Base-by-base conservation (phyloP, 139 green algal species). In the Auxenochlorella protothecoides region DNA sequence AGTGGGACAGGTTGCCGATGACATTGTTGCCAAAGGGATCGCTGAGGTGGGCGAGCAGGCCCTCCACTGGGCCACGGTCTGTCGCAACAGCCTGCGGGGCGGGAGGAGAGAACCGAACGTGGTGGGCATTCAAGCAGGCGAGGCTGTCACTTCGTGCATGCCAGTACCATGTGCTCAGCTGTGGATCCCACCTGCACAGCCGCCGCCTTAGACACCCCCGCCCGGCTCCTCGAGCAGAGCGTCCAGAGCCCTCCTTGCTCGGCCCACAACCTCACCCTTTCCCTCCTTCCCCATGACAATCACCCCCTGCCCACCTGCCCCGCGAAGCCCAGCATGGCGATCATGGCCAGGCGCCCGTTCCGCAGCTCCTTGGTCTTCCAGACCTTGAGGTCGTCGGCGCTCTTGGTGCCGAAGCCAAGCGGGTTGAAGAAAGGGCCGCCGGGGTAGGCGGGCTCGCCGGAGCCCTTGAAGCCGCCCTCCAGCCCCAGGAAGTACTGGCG, bases 401-500 rank as follows among this genome's bases (percentile, higher is more conserved):
- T 90, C 81, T 88, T 87, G 27, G 27, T 44, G 59, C 88, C 93
- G 62, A 97, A 80, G 83, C 89, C 88, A 76, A 93, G 81, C 69
- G 96, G 76, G 91, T 99, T 98, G 95, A 99, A 99, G 69, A 89
- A 92, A 16, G 27, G 83, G 76, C 94, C 95, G 71, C 94, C 91
- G 68, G 94, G 94, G 91, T 98, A 98, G 66, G 87, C 76, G 8
- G 94, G 88, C 82, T 97, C 85, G 72, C 93, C 93, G 27, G 81
- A 90, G 78, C 92, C 94, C 53, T 77, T 82, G 56, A 97, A 84
- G 56, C 84, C 76, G 51, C 74, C 71, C 89, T 99, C 94, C 62
- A 98, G 77, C 44, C 95, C 95, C 65, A 97, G 76, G 83, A 99
- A 97, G 83, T 94, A 96, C 87, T 97, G 92, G 85, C 96, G 90